These are phyloP conservation scores for Apodospora peruviana DNA, from an alignment of 495 filamentous ascomycete genomes.

Conservation along the genomic window DNA sequence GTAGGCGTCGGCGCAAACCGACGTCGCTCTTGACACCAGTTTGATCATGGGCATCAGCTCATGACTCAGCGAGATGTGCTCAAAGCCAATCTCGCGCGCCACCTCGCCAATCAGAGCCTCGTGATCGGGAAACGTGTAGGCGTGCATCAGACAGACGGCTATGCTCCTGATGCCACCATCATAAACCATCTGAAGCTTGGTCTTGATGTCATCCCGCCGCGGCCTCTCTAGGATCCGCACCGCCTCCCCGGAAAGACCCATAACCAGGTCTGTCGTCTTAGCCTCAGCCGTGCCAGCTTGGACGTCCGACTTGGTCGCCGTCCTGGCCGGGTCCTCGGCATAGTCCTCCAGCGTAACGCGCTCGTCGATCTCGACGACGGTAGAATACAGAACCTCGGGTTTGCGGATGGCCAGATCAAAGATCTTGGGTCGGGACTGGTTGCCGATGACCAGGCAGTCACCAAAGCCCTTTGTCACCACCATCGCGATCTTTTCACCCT, in stretches of 20 bases:
- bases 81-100: constrained; percentile 67
- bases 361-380: constrained; percentile 75
- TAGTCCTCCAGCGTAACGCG: constrained; percentile 85
- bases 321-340: constrained; percentile 69
- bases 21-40: constrained; percentile 79
- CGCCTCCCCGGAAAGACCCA: constrained; percentile 63
- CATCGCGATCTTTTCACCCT: constrained; percentile 87
- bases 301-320: constrained; percentile 41
- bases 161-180: constrained; percentile 62
- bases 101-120: constrained; percentile 63
- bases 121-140: constrained; percentile 74
- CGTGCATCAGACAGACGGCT: constrained; percentile 76
- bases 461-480: constrained; percentile 91
- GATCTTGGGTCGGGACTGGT: constrained; percentile 76
- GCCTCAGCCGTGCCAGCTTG: constrained; percentile 41
- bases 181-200: constrained; percentile 53
- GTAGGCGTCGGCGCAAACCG: constrained; percentile 92
- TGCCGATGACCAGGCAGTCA: constrained; percentile 84
- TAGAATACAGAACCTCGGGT: constrained; percentile 72
- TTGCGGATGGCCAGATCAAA: constrained; percentile 78
- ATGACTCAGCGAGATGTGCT: constrained; percentile 66
- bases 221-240: constrained; percentile 61
- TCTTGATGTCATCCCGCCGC: constrained; percentile 43
- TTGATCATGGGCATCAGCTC: constrained; percentile 95
- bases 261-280: constrained; percentile 50